phyloP scores from a whole-genome alignment of 2,329 filamentous ascomycete genomes.

The Parascedosporium putredinis region DNA sequence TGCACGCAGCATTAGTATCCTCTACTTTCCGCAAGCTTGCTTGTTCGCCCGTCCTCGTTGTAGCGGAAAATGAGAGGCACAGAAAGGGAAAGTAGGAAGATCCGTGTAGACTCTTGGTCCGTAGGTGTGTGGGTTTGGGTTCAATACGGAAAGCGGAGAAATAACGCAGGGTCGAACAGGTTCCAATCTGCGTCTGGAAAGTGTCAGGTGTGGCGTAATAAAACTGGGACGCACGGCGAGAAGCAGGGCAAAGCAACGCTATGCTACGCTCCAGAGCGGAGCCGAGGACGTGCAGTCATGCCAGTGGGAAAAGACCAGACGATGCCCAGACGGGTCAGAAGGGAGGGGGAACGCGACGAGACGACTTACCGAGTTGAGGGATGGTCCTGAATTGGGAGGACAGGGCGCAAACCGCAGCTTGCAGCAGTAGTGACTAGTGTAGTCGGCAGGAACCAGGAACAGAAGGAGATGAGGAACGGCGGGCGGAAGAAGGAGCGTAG shows the following conservation, averaged over 20 bases:
- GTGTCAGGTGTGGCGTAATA: constrained; percentile 3
- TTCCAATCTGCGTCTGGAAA: constrained; percentile 2
- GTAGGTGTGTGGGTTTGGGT: neutral
- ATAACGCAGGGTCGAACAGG: constrained; percentile 1
- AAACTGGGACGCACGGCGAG: constrained; percentile 1
- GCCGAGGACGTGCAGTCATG: neutral
- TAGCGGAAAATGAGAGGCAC: neutral
- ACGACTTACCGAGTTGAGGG: no score
- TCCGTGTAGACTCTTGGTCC: no score
- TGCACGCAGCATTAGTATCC: no score
- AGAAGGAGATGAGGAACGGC: neutral
- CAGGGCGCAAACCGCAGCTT: no score
- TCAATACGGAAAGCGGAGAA: constrained; percentile 1
- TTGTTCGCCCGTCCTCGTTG: neutral
- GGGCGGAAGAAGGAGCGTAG: neutral
- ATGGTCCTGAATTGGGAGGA: no score
- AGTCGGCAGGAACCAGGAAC: neutral
- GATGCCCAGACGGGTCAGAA: neutral
- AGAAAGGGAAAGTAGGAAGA: constrained; percentile 1
- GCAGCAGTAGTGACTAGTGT: no score
- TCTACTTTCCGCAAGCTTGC: neutral
- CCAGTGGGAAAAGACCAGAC: neutral
- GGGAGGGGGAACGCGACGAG: neutral
- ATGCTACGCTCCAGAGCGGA: neutral
- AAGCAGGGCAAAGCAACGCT: neutral